These are phyloP conservation scores for Nicotiana undulata DNA, from an alignment of 257 asterid genomes.

Conservation along the genomic window DNA sequence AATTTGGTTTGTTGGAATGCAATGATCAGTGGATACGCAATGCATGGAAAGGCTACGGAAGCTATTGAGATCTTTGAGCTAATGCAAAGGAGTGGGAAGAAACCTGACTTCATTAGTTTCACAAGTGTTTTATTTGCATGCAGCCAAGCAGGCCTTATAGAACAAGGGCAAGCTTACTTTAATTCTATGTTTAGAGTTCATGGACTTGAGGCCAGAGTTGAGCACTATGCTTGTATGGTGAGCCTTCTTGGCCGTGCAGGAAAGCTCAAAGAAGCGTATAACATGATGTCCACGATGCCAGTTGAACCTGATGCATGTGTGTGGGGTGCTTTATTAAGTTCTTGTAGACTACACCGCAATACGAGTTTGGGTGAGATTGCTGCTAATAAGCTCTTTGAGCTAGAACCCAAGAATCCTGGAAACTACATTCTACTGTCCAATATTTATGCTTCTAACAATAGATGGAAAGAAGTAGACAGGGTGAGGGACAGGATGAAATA, in stretches of 20 bases:
- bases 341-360: conserved; percentile 68
- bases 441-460: conserved; percentile 76
- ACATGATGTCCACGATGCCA: conserved; percentile 63
- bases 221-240: conserved; percentile 84
- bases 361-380: conserved; percentile 71
- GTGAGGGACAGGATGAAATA: conserved; percentile 63
- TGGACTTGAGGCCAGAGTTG: conserved; percentile 56
- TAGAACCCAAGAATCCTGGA: conserved; percentile 80
- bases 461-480: conserved; percentile 61
- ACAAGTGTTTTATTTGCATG: conserved; percentile 85
- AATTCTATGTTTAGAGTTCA: conserved; percentile 53
- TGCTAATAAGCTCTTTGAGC: conserved; percentile 56
- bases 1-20: conserved; percentile 91
- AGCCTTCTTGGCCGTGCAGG: conserved; percentile 88
- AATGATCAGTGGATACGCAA: conserved; percentile 75
- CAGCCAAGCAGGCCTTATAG: conserved; percentile 65
- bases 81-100: conserved; percentile 58
- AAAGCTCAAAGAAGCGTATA: conserved; percentile 73
- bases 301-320: conserved; percentile 78
- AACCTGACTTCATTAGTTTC: conserved; percentile 69
- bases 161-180: conserved; percentile 55
- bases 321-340: conserved; percentile 87
- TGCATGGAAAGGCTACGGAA: conserved; percentile 71
- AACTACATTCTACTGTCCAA: conserved; percentile 73
- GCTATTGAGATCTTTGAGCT: conserved; percentile 40